These are phyloP conservation scores for Ceratocystis eucalypticola DNA, from an alignment of 2,329 filamentous ascomycete species.

Conservation along the genomic window DNA sequence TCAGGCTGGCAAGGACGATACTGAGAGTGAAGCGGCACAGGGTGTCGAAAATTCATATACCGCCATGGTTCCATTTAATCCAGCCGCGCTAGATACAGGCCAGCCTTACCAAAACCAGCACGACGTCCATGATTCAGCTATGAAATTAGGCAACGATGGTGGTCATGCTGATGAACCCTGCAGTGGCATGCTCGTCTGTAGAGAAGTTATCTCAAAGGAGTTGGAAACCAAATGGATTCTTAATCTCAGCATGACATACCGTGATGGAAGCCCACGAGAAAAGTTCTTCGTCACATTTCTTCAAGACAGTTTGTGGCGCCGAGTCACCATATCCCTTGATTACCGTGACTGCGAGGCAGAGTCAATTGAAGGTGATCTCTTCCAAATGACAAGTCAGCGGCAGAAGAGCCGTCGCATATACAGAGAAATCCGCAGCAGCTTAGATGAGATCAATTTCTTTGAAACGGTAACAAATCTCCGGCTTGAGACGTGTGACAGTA, in stretches of 20 bases:
- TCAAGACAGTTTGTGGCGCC: conserved; percentile 66
- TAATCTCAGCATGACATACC: conserved; percentile 96
- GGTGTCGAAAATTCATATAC: background rate
- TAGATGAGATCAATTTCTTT: conserved; percentile 91
- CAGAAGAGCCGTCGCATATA: conserved; percentile 92
- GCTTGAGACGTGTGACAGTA: conserved; percentile 73
- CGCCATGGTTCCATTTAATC: background rate
- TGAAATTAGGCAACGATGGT: background rate
- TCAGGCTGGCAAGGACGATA: too few species aligned
- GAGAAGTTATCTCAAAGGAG: conserved; percentile 56
- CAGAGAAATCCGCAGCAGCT: conserved; percentile 80
- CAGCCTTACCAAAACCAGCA: background rate
- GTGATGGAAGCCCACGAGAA: conserved; percentile 80
- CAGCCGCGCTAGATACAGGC: background rate
- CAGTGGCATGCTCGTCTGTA: conserved; percentile 10
- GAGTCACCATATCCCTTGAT: conserved; percentile 87
- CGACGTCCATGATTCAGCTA: background rate
- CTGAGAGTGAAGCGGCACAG: background rate
- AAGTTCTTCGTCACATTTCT: conserved; percentile 98
- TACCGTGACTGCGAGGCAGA: conserved; percentile 68
- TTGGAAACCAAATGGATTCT: conserved; percentile 85
- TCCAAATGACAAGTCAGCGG: conserved; percentile 64
- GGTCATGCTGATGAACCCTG: conserved; percentile 8
- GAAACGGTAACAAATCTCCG: conserved; percentile 92
- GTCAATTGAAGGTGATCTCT: conserved; percentile 75